These are phyloP conservation scores for Solanum piurae DNA, from an alignment of 257 asterid genomes.

Conservation along the genomic window DNA sequence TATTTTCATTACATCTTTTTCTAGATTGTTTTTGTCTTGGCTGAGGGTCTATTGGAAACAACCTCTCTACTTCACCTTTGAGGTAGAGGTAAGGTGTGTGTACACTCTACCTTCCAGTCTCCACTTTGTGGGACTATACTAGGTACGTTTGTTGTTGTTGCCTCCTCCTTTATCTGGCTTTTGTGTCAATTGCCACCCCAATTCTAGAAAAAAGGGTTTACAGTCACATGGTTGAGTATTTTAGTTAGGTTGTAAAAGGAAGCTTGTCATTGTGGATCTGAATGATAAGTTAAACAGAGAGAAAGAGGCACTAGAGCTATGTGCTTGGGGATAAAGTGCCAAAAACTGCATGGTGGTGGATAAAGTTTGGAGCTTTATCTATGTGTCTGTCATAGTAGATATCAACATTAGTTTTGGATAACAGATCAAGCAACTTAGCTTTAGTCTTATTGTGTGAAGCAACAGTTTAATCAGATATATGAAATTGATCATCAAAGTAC, in stretches of 20 bases:
- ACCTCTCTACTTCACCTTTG: not conserved
- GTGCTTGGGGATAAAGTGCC: not conserved
- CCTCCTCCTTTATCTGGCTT: not conserved
- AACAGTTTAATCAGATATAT: not conserved
- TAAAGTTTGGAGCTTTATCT: not conserved
- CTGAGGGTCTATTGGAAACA: not conserved
- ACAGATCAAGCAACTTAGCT: not conserved
- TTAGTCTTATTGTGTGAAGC: not conserved
- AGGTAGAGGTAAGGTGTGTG: not conserved
- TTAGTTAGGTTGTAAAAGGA: not conserved
- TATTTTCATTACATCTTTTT: not conserved
- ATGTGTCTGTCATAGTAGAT: not conserved
- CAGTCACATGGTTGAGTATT: not conserved
- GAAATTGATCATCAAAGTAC: not conserved
- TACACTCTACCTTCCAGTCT: not conserved
- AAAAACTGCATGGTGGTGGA: not conserved
- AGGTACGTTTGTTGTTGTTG: not conserved
- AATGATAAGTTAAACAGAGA: not conserved
- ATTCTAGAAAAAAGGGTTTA: not conserved
- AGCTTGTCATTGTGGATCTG: not conserved
- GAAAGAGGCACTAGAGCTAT: not conserved
- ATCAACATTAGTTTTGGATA: not conserved
- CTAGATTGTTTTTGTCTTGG: not conserved
- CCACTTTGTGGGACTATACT: not conserved
- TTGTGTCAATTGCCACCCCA: not conserved